A percentile compares a stretch with the other conserved stretches of the same genome.
phyloP scores from a whole-genome alignment of 768 basidiomycete species.

The Symmetrospora coprosmae region DNA sequence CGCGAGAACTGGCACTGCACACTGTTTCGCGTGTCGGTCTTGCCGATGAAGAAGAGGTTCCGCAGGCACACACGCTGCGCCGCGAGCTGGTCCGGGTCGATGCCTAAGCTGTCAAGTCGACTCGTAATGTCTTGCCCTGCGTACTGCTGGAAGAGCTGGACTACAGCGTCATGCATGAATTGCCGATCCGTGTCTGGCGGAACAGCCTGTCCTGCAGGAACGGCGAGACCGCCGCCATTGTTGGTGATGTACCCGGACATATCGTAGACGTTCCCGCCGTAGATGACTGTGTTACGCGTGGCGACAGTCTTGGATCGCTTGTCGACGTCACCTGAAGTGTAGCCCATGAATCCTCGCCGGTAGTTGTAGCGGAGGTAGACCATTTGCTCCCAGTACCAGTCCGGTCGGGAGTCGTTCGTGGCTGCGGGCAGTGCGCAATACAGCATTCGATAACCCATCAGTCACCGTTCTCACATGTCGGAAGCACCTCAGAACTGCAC shows the following conservation, averaged over 20 bases:
- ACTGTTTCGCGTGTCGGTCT: slow-evolving; percentile 80
- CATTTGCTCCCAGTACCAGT: slow-evolving; percentile 70
- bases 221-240: slow-evolving; percentile 39
- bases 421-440: slow-evolving; percentile 27
- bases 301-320: slow-evolving; percentile 47
- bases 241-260: slow-evolving; percentile 62
- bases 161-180: slow-evolving; percentile 59
- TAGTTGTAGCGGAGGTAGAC: slow-evolving; percentile 69
- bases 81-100: slow-evolving; percentile 50
- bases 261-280: slow-evolving; percentile 74
- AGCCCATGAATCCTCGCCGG: slow-evolving; percentile 77
- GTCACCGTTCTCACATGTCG: not conserved
- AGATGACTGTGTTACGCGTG: slow-evolving; percentile 57
- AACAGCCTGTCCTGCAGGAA: slow-evolving; percentile 26
- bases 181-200: slow-evolving; percentile 41
- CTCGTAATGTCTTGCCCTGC: slow-evolving; percentile 74
- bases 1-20: slow-evolving; percentile 81
- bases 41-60: slow-evolving; percentile 81
- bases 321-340: slow-evolving; percentile 58
- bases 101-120: slow-evolving; percentile 48
- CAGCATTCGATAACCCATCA: slow-evolving; percentile 11
- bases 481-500: not conserved
- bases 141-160: slow-evolving; percentile 60
- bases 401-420: slow-evolving; percentile 77
- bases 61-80: slow-evolving; percentile 76